Percentiles rank a stretch among this genome's conserved stretches.
phyloP scores from a whole-genome alignment of 495 filamentous ascomycete species.

The Penicillium herquei region DNA sequence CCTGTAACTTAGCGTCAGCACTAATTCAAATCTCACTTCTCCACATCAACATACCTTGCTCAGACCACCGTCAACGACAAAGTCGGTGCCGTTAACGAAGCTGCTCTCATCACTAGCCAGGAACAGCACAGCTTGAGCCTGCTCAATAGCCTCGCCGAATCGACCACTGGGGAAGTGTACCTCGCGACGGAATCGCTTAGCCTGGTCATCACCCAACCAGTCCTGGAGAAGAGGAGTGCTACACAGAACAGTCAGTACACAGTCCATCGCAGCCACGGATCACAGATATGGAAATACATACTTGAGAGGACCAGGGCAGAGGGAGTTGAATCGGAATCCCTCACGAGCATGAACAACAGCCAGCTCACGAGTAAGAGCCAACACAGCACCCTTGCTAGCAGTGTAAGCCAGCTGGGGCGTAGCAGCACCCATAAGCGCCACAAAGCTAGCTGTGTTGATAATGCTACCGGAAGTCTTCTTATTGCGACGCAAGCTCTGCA shows the following conservation, averaged over 20 bases:
- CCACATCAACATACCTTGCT: conserved; percentile 56
- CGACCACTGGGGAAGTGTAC: conserved; percentile 94
- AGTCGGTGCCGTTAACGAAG: conserved; percentile 90
- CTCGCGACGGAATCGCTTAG: conserved; percentile 82
- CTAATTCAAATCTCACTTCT: background rate
- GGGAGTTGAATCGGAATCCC: conserved; percentile 81
- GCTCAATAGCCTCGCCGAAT: conserved; percentile 94
- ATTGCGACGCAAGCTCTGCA: conserved; percentile 64
- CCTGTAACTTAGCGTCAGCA: conserved; percentile 39
- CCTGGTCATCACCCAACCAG: conserved; percentile 87
- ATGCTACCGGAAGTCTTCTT: conserved; percentile 74
- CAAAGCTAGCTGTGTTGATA: conserved; percentile 93
- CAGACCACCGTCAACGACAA: conserved; percentile 97
- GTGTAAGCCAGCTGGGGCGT: conserved; percentile 96
- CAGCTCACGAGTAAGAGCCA: conserved; percentile 78
- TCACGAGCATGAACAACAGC: conserved; percentile 83
- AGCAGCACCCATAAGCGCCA: conserved; percentile 86
- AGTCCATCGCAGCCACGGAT: background rate
- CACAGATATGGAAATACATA: conserved; percentile 24
- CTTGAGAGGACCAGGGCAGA: conserved; percentile 95
- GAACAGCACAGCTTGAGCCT: conserved; percentile 91
- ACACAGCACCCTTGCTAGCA: conserved; percentile 86
- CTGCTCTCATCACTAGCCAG: conserved; percentile 91
- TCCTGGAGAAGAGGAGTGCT: conserved; percentile 39
- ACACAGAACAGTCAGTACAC: background rate